These are phyloP conservation scores for Cercophora newfieldiana DNA, from an alignment of 495 filamentous ascomycete genomes.

Conservation along the genomic window DNA sequence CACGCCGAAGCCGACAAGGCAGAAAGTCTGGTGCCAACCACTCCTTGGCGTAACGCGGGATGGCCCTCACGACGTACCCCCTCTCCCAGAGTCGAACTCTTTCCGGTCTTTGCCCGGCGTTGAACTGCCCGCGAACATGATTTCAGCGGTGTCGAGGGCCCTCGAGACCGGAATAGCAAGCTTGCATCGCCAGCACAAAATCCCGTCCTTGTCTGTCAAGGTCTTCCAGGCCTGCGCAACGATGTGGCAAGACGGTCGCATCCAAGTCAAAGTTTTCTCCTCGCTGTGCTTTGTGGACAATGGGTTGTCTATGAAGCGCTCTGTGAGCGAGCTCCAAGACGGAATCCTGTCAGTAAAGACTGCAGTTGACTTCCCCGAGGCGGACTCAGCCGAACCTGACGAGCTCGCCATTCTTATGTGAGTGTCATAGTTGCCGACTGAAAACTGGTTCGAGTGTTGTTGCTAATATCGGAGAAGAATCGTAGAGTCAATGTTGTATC, in stretches of 20 bases:
- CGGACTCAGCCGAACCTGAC: not conserved
- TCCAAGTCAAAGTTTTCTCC: not conserved
- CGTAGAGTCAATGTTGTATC: conserved; percentile 14
- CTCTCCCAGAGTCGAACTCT: not conserved
- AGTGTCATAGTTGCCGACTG: not conserved
- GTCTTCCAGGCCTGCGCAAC: not conserved
- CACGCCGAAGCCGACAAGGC: not conserved
- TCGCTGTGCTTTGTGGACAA: not conserved
- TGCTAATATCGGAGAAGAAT: not conserved
- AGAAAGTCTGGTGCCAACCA: not conserved
- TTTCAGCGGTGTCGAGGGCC: not conserved
- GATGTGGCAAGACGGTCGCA: not conserved
- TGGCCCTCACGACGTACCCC: not conserved
- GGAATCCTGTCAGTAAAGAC: not conserved
- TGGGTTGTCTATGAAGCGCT: not conserved
- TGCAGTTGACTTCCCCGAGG: not conserved
- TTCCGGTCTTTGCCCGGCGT: not conserved
- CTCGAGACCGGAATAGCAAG: not conserved
- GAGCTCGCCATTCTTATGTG: not conserved
- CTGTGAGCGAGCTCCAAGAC: not conserved
- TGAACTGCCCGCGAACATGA: not conserved
- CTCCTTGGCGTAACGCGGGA: not conserved
- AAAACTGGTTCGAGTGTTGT: too few relatives aligned
- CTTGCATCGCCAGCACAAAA: not conserved
- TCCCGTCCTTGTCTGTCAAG: not conserved